phyloP scores from a whole-genome alignment of 495 filamentous ascomycete species.

The Penicillium angulare region DNA sequence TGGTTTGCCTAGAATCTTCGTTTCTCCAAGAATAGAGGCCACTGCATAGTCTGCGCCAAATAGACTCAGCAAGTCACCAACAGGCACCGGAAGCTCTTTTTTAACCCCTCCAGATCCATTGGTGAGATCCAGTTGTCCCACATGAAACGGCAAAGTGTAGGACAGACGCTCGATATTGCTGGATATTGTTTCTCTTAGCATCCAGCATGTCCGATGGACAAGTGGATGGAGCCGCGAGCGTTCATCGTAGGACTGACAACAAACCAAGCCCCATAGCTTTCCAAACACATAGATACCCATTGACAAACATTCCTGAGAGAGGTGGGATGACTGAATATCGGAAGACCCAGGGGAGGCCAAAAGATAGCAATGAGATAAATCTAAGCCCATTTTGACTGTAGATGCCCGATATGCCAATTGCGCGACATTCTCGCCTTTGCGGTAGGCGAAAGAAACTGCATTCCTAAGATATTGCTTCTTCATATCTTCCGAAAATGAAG shows the following conservation, averaged over 20 bases:
- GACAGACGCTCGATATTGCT: slow-evolving; percentile 83
- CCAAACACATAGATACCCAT: slow-evolving; percentile 83
- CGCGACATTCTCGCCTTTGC: slow-evolving; percentile 34
- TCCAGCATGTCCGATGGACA: slow-evolving; percentile 78
- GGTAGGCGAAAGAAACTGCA: slow-evolving; percentile 26
- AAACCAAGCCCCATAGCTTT: slow-evolving; percentile 82
- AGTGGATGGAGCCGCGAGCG: slow-evolving; percentile 81
- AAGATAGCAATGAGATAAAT: slow-evolving; percentile 78
- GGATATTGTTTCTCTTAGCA: slow-evolving; percentile 76
- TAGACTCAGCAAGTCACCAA: slow-evolving; percentile 20
- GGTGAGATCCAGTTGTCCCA: not conserved
- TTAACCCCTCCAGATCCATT: not conserved
- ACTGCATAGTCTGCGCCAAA: slow-evolving; percentile 71
- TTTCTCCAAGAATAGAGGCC: slow-evolving; percentile 75
- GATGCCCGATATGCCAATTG: slow-evolving; percentile 75
- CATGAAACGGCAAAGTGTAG: slow-evolving; percentile 72
- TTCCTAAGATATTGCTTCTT: slow-evolving; percentile 68
- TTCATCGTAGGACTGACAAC: slow-evolving; percentile 77
- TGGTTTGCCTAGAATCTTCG: slow-evolving; percentile 74
- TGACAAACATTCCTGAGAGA: slow-evolving; percentile 80
- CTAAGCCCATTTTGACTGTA: slow-evolving; percentile 58
- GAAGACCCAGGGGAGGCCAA: slow-evolving; percentile 76
- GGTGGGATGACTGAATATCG: slow-evolving; percentile 72
- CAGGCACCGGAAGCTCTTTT: not conserved
- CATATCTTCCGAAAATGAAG: slow-evolving; percentile 75